Conservation (phyloP, 208 protist genomes). For the Acanthamoeba healyi region DNA sequence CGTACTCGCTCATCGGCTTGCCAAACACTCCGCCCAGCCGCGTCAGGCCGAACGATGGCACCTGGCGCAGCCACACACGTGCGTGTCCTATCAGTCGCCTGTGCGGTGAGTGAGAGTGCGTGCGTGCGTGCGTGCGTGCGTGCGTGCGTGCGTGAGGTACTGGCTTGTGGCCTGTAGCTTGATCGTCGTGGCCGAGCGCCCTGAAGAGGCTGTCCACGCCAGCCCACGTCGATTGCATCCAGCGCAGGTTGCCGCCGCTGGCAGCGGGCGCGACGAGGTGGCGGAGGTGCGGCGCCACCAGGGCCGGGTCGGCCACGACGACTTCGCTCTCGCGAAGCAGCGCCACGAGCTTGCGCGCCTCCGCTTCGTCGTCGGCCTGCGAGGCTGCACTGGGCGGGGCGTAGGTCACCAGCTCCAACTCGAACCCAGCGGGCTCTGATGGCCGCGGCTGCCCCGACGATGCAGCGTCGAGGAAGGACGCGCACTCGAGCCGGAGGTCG, state of each 20-base stretch:
- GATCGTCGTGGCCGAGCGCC: conserved; percentile 1
- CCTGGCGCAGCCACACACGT: background rate
- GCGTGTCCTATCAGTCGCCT: background rate
- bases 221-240: conserved; percentile 67
- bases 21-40: conserved; percentile 60
- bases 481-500: conserved; percentile 18
- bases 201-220: conserved; percentile 65
- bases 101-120: too few relatives aligned
- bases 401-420: conserved; percentile 28
- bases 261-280: background rate
- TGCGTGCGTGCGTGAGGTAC: background rate
- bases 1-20: conserved; percentile 59
- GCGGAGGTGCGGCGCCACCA: conserved; percentile 40
- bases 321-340: conserved; percentile 23
- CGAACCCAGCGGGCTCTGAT: background rate
- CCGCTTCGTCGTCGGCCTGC: background rate
- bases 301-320: conserved; percentile 50
- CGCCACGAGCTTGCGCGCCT: background rate
- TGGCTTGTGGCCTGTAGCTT: background rate
- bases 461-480: background rate
- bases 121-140: background rate
- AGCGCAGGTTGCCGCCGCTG: background rate
- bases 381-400: background rate
- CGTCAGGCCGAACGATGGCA: conserved; percentile 27
- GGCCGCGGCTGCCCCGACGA: background rate